Evolutionary conservation across 2,329 filamentous ascomycete species (phyloP), one percentile per base, ranked within the genome.

Genomic region (Pseudogymnoascus sp.): DNA sequence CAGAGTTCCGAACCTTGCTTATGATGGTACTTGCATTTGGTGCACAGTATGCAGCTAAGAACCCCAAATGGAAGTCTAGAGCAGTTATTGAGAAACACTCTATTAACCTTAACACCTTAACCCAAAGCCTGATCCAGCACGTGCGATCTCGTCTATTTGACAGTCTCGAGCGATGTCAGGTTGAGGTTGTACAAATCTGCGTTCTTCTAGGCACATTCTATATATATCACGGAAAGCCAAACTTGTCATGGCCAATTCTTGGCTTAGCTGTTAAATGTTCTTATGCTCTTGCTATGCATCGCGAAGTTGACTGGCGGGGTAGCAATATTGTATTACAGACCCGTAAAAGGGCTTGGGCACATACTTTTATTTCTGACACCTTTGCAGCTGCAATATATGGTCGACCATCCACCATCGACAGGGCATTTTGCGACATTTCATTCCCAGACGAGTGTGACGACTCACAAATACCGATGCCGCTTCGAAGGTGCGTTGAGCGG

Each of bases 201-300:
- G 66, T 76, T 4, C 54, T 77, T 5, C 63, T 77, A 0, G 75
- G 76, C 3, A 76, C 71, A 0, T 76, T 75, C 37, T 76, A 76
- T 40, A 67, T 77, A 1, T 75, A 73, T 12, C 73, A 76, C 29
- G 75, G 75, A 5, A 68, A 70, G 5, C 74, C 75, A 0, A 71
- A 68, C 1, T 65, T 77, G 4, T 75, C 75, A 12, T 77, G 75
- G 75, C 75, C 74, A 0, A 67, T 77, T 0, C 77, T 74, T 57
- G 75, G 75, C 1, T 76, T 72, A 45, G 75, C 69, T 0, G 45
- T 77, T 4, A 72, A 74, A 1, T 70, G 75, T 11, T 74, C 74
- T 0, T 75, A 77, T 34, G 73, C 75, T 1, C 64, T 77, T 1
- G 69, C 71, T 12, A 57, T 77, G 0, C 75, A 77, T 39, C 37